Base-by-base conservation (phyloP, 495 filamentous ascomycete genomes). In the Geoglossum glabrum region DNA sequence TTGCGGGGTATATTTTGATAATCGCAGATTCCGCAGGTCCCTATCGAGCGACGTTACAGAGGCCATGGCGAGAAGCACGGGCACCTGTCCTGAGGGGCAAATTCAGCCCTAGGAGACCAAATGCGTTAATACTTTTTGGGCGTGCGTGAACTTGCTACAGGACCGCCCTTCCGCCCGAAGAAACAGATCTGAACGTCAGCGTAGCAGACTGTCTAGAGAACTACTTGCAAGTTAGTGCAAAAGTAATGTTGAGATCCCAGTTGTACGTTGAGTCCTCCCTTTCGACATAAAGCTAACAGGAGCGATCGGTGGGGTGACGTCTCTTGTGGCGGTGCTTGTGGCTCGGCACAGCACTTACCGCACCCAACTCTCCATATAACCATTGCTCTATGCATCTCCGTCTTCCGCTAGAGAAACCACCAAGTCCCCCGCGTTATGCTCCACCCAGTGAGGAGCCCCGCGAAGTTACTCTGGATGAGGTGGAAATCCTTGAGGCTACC, bases 11-110 rank as follows among this genome's bases (percentile, higher is more conserved):
- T 96, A 97, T 72, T 90, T 89, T 40, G 86, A 85, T 65, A 95
- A 72, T 68, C 93, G 90, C 73, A 95, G 67, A 67, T 83, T 90
- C 73, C 85, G 85, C 80, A 99, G 76, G 75, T 99, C 93, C 68
- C 88, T 89, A 66, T 99, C 93, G 34, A 99, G 72, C 58, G 88
- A 95, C 49, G 87, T 77, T 9, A 97, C 93, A 38, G 93, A 96
- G 61, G 93, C 90, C 92, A 97, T 97, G 61, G 56, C n/a, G 40
- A 21, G 17, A 1, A 21, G 40, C 0, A 13, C 40, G 40, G 40
- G 23, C n/a, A 19, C n/a, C 40, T 21, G 13, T 7, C 11, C 36
- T 15, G 17, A 40, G 31, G 31, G 11, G 31, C 31, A 11, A 13
- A 15, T 15, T 40, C 36, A 21, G n/a, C 13, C 23, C 17, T 45